Evolutionary conservation across 129 eudicot species (phyloP).

Genomic region (Flaveria sonorensis): DNA sequence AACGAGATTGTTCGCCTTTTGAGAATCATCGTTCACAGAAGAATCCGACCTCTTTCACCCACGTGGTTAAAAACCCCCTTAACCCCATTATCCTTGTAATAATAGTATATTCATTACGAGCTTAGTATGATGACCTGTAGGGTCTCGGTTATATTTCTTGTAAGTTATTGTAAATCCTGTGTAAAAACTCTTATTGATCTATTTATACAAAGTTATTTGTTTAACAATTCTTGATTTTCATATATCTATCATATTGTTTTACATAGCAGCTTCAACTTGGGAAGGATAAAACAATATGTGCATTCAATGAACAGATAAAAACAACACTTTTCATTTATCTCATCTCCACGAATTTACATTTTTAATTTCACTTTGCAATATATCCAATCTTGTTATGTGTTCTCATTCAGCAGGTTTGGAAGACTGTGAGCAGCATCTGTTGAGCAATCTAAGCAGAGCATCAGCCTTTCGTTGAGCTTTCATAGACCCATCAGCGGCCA

Average conservation of each 20-base stretch:
- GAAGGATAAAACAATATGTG: constrained; percentile 13
- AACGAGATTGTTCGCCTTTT: constrained; percentile 29
- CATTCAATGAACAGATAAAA: constrained; percentile 25
- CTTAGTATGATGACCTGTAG: constrained; percentile 33
- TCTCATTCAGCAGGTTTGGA: constrained; percentile 51
- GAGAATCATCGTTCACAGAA: constrained; percentile 87
- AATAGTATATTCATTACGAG: constrained; percentile 31
- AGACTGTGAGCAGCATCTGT: constrained; percentile 70
- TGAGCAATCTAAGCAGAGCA: constrained; percentile 79
- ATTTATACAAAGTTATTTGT: constrained; percentile 23
- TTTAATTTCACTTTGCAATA: constrained; percentile 15
- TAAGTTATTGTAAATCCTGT: constrained; percentile 58
- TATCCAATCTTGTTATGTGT: constrained; percentile 12
- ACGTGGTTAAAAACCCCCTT: constrained; percentile 63
- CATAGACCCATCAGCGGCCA: constrained; percentile 73
- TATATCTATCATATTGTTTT: background rate
- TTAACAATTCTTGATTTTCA: constrained; percentile 13
- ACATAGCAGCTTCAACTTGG: constrained; percentile 13
- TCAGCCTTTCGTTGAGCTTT: constrained; percentile 84
- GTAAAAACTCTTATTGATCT: constrained; percentile 36
- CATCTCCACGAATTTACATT: constrained; percentile 43
- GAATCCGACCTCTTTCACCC: constrained; percentile 31
- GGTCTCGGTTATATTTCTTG: constrained; percentile 44
- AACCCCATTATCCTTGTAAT: constrained; percentile 33
- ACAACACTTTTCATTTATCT: constrained; percentile 35